A percentile compares a stretch with the other conserved stretches of the same genome.
Conservation (phyloP, 2,329 filamentous ascomycete genomes). For the Colletotrichum limetticola region DNA sequence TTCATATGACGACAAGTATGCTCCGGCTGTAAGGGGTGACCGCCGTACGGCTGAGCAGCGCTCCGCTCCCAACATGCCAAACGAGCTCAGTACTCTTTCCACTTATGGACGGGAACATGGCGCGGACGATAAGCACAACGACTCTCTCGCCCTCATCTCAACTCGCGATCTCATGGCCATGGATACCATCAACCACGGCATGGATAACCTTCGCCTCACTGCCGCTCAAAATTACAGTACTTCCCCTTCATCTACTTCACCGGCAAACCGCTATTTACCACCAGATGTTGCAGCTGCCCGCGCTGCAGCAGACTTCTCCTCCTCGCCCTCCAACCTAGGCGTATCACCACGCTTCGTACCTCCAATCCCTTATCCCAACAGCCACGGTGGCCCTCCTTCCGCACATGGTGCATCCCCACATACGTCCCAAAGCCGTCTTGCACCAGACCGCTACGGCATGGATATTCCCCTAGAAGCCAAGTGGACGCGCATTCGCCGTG, state of each 20-base stretch:
- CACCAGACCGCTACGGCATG: conserved; percentile 66
- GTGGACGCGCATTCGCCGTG: conserved; percentile 69
- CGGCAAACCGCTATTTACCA: conserved; percentile 45
- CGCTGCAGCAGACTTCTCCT: conserved; percentile 44
- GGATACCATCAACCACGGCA: conserved; percentile 53
- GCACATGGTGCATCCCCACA: conserved; percentile 35
- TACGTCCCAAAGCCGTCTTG: conserved; percentile 51
- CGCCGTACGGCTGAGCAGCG: conserved; percentile 47
- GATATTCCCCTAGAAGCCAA: conserved; percentile 67
- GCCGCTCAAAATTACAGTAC: conserved; percentile 48
- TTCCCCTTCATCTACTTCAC: conserved; percentile 47
- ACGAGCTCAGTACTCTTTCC: conserved; percentile 39
- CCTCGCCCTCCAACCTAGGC: conserved; percentile 47
- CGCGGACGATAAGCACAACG: conserved; percentile 48
- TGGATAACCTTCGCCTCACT: conserved; percentile 55
- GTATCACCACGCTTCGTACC: conserved; percentile 54
- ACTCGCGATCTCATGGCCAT: conserved; percentile 64
- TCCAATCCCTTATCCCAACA: conserved; percentile 42
- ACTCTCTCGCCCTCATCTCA: conserved; percentile 61
- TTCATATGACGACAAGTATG: conserved; percentile 51
- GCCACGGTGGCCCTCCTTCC: conserved; percentile 23
- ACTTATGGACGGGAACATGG: conserved; percentile 49
- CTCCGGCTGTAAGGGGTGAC: conserved; percentile 51
- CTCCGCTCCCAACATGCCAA: conserved; percentile 17
- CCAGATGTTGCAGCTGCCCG: conserved; percentile 45